These are phyloP conservation scores for Xylariaceae sp. DNA, from an alignment of 2,329 filamentous ascomycete species.

Conservation along the genomic window DNA sequence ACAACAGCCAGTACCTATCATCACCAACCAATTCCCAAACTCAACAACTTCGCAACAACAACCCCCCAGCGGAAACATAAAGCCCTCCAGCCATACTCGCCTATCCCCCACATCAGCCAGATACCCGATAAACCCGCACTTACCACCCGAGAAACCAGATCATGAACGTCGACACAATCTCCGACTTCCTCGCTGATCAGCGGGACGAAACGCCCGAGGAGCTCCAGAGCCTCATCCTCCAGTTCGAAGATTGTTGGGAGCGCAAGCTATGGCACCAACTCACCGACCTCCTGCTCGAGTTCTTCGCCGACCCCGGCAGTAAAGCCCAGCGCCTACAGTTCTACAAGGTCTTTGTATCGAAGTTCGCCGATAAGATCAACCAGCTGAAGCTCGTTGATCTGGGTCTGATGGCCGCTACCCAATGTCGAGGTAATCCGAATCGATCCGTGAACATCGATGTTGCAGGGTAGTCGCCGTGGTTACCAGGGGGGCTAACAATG, in stretches of 20 bases:
- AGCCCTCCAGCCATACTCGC: background rate
- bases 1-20: constrained; percentile 5
- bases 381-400: constrained; percentile 94
- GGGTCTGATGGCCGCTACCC: constrained; percentile 78
- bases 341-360: constrained; percentile 92
- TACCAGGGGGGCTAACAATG: constrained; percentile 1
- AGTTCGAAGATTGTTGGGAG: constrained; percentile 97
- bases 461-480: background rate
- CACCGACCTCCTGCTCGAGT: constrained; percentile 80
- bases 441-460: background rate
- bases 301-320: constrained; percentile 80
- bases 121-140: background rate
- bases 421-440: constrained; percentile 63
- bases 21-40: constrained; percentile 9
- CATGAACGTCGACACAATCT: constrained; percentile 85
- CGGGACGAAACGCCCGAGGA: constrained; percentile 83
- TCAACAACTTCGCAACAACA: constrained; percentile 14
- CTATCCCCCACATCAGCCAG: background rate
- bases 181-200: constrained; percentile 88
- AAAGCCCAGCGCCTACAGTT: constrained; percentile 79
- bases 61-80: background rate
- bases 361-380: constrained; percentile 98
- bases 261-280: constrained; percentile 99
- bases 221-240: constrained; percentile 80
- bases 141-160: constrained; percentile 14